A percentile compares a stretch with the other conserved stretches of the same genome.
Evolutionary conservation across 1,284 basidiomycete species (phyloP).

Genomic region (Rhodotorula sp.): DNA sequence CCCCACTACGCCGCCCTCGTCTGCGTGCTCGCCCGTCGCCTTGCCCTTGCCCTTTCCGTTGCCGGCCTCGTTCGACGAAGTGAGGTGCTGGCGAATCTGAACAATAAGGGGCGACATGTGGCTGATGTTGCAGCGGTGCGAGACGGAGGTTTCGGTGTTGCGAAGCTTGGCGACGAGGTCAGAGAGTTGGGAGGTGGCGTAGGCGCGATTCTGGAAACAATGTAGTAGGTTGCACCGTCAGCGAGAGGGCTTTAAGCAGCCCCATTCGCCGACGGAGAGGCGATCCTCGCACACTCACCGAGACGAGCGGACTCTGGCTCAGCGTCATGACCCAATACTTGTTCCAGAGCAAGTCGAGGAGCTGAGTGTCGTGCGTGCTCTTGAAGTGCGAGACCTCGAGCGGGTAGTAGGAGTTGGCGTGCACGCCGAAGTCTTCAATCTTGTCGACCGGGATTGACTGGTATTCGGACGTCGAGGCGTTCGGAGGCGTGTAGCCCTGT

Average conservation of each 20-base stretch:
- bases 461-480: constrained; percentile 68
- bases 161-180: constrained; percentile 83
- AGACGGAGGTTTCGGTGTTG: constrained; percentile 44
- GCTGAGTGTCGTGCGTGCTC: constrained; percentile 75
- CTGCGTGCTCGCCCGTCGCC: background rate
- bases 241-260: background rate
- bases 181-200: constrained; percentile 80
- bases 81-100: constrained; percentile 27
- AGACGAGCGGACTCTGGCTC: constrained; percentile 83
- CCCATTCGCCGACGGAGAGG: background rate
- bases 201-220: constrained; percentile 73
- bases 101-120: constrained; percentile 35
- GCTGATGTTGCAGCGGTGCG: constrained; percentile 36
- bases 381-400: constrained; percentile 95
- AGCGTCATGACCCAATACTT: constrained; percentile 99
- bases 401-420: constrained; percentile 94
- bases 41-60: constrained; percentile 20
- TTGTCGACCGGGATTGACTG: constrained; percentile 92
- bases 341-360: constrained; percentile 92
- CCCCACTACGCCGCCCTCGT: background rate
- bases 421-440: constrained; percentile 96
- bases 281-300: constrained; percentile 58
- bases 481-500: constrained; percentile 76
- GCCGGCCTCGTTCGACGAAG: background rate
- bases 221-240: no score